Evolutionary conservation across 805 yeast genomes (phyloP), one percentile per base, ranked within the genome.

Genomic region (Spathaspora arborariae): DNA sequence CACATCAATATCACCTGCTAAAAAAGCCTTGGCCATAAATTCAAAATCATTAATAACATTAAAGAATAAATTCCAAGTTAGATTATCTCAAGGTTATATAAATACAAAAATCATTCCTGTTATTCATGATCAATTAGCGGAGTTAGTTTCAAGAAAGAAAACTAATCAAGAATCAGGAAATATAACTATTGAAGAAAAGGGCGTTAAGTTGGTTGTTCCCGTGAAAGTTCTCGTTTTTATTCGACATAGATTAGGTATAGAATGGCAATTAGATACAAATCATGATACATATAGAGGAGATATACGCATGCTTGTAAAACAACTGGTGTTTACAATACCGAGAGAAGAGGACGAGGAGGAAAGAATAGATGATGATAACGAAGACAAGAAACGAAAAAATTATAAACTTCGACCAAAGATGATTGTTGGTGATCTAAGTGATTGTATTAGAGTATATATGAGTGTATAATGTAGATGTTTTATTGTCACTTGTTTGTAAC

Each of bases 41-140:
- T 43, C 50, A 4, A 48, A 51, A 42, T 48, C 52, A 2, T 33
- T 51, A 38, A 45, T 51, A 7, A 48, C 51, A 9, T 20, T 51
- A 8, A 49, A 45, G 15, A 51, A 48, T 22, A 18, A 34, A 11
- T 51, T 45, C 26, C 54, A 51, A 39, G 41, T 51, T 3, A 30
- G 42, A 37, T 36, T 51, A 33, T 49, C 52, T 2, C 30, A 44
- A 16, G 47, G 45, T 30, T 51, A 48, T 39, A n/a, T 51, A 30
- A 13, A 30, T 4, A 30, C 35, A 15, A 30, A 30, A 16, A 15
- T 30, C 8, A 13, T 30, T 5, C 35, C 35, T 4, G 18, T 30
- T n/a, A 30, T 30, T 13, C 35, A 30, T 15, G 35, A 30, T 15
- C 11, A 15, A 15, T 16, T 30, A 13, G 35, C n/a, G 6, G 35